Base-by-base conservation (phyloP, 2,329 filamentous ascomycete species). In the Claviceps sp. region DNA sequence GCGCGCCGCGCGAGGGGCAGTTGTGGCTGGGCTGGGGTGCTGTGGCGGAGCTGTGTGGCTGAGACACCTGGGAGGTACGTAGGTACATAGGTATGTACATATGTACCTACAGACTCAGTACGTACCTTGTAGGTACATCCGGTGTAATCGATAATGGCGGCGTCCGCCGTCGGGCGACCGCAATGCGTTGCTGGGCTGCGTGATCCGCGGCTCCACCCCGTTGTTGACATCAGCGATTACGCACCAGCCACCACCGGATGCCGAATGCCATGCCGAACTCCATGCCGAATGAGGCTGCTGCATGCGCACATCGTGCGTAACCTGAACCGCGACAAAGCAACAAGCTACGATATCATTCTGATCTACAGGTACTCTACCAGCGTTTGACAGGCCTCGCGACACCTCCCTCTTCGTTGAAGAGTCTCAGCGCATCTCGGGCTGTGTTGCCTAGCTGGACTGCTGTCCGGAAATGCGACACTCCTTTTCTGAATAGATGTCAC, bases 401-500 rank as follows among this genome's bases (percentile, higher is more conserved):
- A 49, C 34, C 6, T 46, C 47, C 16, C 8, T 24, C 34, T 37
- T 40, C 16, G 34, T 42, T 16, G 24, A 22, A 37, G n/a, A 37
- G 24, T 18, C 22, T 37, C 34, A 26, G 37, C 37, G 30, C 26
- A 47, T 44, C 43, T 47, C 24, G 37, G 43, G 18, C 30, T 43
- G 13, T 44, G 30, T 47, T 20, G 37, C 30, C 54, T 52, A 52
- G 55, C 58, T 51, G 54, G 54, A 54, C 54, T 55, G 13, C 40
- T 40, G 22, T 48, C 47, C 43, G 60, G 65, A 62, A 51, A 69
- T 69, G 67, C 65, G 63, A 65, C 59, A 65, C 58, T 56, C 55
- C 54, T 58, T 54, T 57, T 37, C 47, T 41, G 60, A 57, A 55
- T 71, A 69, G 65, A 82, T 82, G 78, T 78, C 79, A 63, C 73